These are phyloP conservation scores for Perilla frutescens DNA, from an alignment of 257 asterid genomes.

Conservation along the genomic window DNA sequence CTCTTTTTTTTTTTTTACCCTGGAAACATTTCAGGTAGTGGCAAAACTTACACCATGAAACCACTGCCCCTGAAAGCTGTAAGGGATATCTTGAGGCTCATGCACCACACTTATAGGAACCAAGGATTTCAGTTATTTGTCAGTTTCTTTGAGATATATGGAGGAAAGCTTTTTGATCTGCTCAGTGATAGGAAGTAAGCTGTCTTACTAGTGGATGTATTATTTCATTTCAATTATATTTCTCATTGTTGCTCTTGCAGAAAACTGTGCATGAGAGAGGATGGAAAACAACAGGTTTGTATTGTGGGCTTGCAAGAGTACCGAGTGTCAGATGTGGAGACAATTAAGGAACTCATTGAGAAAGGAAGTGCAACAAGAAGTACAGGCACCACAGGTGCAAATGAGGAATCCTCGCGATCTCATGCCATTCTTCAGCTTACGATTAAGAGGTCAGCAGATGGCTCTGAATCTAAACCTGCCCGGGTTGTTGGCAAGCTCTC, in stretches of 20 bases:
- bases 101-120: conserved; percentile 87
- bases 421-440: conserved; percentile 99
- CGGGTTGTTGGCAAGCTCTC: conserved; percentile 94
- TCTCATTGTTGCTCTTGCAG: conserved; percentile 36
- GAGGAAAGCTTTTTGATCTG: conserved; percentile 90
- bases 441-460: conserved; percentile 81
- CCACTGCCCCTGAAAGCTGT: conserved; percentile 93
- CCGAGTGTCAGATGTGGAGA: conserved; percentile 65
- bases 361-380: conserved; percentile 92
- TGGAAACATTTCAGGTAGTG: conserved; percentile 66
- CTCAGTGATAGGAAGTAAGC: conserved; percentile 84
- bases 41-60: conserved; percentile 93
- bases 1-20: conserved; percentile 13
- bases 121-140: conserved; percentile 83
- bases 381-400: conserved; percentile 99
- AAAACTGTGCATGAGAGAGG: conserved; percentile 98
- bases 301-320: conserved; percentile 75
- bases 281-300: conserved; percentile 78
- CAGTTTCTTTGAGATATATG: conserved; percentile 93
- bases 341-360: conserved; percentile 88
- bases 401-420: conserved; percentile 97
- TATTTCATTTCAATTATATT: conserved; percentile 23
- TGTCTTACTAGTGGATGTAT: conserved; percentile 13
- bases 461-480: conserved; percentile 85
- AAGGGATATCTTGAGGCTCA: conserved; percentile 80